These are phyloP conservation scores for Globisporangium recalcitrans DNA, from an alignment of 352 stramenopile genomes.

Conservation along the genomic window DNA sequence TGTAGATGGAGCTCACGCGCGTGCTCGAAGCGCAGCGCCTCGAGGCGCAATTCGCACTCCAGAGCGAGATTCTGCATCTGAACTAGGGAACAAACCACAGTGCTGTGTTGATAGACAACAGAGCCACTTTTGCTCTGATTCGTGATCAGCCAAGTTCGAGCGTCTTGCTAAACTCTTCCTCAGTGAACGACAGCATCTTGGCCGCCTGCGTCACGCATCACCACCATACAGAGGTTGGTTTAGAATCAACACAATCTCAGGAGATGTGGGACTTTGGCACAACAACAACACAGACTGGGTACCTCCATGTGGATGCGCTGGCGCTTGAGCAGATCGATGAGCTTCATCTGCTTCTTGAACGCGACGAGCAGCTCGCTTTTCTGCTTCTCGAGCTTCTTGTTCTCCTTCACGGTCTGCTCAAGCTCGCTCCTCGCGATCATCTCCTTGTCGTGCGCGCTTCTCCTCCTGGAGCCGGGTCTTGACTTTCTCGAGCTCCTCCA, in stretches of 20 bases:
- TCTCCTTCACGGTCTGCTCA: constrained; percentile 56
- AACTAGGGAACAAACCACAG: constrained; percentile 10
- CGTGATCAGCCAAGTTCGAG: constrained; percentile 43
- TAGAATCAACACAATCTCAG: background rate
- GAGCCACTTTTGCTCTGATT: background rate
- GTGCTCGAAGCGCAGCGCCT: constrained; percentile 70
- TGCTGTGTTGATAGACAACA: background rate
- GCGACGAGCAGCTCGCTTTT: constrained; percentile 69
- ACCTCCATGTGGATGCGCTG: constrained; percentile 86
- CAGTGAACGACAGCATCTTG: constrained; percentile 84
- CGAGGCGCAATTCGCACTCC: constrained; percentile 57
- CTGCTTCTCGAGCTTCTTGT: constrained; percentile 79
- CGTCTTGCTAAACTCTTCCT: constrained; percentile 79
- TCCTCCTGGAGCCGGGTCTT: constrained; percentile 67
- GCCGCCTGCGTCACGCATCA: constrained; percentile 36
- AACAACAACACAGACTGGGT: constrained; percentile 1
- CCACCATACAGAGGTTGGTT: background rate
- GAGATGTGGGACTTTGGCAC: background rate
- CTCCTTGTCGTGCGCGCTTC: constrained; percentile 38
- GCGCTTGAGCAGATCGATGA: constrained; percentile 82
- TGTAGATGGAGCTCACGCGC: constrained; percentile 67
- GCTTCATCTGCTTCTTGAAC: constrained; percentile 87
- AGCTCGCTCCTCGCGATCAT: constrained; percentile 48
- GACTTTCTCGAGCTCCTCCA: constrained; percentile 72
- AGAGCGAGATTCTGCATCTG: constrained; percentile 59